Percentiles rank a stretch among this genome's conserved stretches.
These are phyloP conservation scores for Camptophora hylomeconis DNA, from an alignment of 2,329 filamentous ascomycete genomes.

Conservation along the genomic window DNA sequence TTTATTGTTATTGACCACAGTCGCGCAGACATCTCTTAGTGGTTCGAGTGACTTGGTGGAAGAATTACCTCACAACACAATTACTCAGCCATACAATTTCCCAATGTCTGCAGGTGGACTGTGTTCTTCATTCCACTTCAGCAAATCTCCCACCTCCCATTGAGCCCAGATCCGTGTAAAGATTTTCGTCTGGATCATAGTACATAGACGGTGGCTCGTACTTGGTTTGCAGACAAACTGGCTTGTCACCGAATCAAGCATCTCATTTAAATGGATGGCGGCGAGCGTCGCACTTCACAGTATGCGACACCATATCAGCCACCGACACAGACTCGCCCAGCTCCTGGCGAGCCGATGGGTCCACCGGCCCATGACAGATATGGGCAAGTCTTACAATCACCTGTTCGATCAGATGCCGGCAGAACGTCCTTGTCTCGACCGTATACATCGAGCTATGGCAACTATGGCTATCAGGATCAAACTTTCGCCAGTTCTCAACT, in stretches of 20 bases:
- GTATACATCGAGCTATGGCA: constrained; percentile 27
- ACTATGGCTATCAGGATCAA: constrained; percentile 45
- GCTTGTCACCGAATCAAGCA: not conserved
- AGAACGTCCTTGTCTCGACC: constrained; percentile 24
- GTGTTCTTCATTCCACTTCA: no score
- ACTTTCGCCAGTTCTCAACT: constrained; percentile 42
- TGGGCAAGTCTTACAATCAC: constrained; percentile 24
- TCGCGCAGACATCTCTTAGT: no score
- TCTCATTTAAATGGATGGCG: constrained; percentile 56
- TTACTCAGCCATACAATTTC: no score
- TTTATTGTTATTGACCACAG: no score
- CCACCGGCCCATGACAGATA: constrained; percentile 34
- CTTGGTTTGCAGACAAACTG: no score
- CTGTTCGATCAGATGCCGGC: constrained; percentile 24
- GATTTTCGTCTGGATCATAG: no score
- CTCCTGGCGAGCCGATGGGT: constrained; percentile 24
- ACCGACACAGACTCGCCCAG: constrained; percentile 14
- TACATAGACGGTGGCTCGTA: no score
- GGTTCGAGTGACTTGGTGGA: no score
- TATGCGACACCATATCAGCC: constrained; percentile 58
- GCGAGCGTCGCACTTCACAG: constrained; percentile 59
- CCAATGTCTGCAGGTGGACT: no score
- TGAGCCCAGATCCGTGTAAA: no score
- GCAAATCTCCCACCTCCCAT: no score
- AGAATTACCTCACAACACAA: no score